A percentile compares a stretch with the other conserved stretches of the same genome.
Evolutionary conservation across 345 rosid genomes (phyloP).

Genomic region (Eucalyptus melliodora): DNA sequence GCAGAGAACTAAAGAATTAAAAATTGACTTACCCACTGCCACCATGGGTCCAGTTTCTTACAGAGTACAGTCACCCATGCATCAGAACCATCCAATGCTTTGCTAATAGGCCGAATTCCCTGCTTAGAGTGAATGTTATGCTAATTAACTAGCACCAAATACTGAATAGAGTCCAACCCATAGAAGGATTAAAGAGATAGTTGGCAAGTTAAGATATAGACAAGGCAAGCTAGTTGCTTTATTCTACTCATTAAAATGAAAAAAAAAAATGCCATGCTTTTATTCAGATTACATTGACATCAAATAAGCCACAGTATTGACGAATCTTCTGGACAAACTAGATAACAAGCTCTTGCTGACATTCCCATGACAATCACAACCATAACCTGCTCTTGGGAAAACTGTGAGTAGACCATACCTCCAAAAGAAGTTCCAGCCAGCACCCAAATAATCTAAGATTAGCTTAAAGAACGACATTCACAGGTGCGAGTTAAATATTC

Average conservation of each 20-base stretch:
- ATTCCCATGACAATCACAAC: neutral
- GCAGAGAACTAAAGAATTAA: neutral
- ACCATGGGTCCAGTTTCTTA: slow-evolving; percentile 65
- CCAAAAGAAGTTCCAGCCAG: neutral
- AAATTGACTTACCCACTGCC: slow-evolving; percentile 63
- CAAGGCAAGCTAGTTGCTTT: neutral
- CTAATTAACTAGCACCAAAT: neutral
- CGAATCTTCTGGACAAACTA: neutral
- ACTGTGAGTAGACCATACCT: neutral
- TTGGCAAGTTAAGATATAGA: neutral
- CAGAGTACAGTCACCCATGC: slow-evolving; percentile 75
- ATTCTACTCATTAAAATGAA: neutral
- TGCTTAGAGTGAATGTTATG: neutral
- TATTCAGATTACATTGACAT: neutral
- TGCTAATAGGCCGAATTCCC: slow-evolving; percentile 74
- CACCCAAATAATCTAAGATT: neutral
- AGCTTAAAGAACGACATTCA: neutral
- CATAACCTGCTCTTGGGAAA: neutral
- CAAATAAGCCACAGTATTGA: neutral
- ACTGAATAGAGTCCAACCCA: neutral
- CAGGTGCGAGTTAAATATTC: neutral
- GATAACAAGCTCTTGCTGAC: neutral
- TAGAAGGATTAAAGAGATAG: neutral
- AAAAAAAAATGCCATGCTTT: neutral
- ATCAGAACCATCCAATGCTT: slow-evolving; percentile 31